Evolutionary conservation across 257 asterid species (phyloP), one percentile per base, ranked within the genome.

Genomic region (Nicotiana tabacum): DNA sequence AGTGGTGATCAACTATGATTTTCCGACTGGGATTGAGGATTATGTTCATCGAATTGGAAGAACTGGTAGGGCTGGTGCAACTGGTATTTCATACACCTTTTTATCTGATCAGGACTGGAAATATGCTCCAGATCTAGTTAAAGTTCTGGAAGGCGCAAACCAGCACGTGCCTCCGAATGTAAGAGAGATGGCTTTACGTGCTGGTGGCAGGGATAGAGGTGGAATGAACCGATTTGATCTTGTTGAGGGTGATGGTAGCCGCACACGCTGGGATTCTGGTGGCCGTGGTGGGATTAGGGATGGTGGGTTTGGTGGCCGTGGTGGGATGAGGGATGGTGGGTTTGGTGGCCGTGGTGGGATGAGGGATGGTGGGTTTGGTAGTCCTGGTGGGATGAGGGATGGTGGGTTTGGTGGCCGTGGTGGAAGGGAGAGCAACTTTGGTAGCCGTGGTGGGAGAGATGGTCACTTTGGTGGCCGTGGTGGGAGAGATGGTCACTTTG

Each of bases 1-100:
- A 91, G 93, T 94, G 10, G 98, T 95, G 77, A 85, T 94, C 86
- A 95, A 94, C 84, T 94, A 91, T 68, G 99, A 94, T 82, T 94
- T 94, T 77, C 98, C 99, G 2, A 94, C 97, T 66, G 99, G 99
- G 65, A 81, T 95, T 64, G 99, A 95, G 84, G 99, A 95, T 90
- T 95, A 95, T 86, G 99, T 95, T 84, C 99, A 95, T 77, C 97
- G 98, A 64, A 95, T 95, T 77, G 99, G 99, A 86, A 91, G 98
- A 88, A 95, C 99, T 51, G 99, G 98, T 65, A 89, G 99, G 84
- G 99, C 99, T 82, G 99, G 99, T 78, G 99, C 99, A 48, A 92
- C 99, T 1, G 99, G 99, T 37, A 55, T 94, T 29, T 67, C 99
- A 10, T 92, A 91, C 80, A 95, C 99, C 37, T 95, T 95, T 85